A percentile compares a stretch with the other conserved stretches of the same genome.
Conservation (phyloP, 1,284 basidiomycete genomes). For the Cutaneotrichosporon dermatis region DNA sequence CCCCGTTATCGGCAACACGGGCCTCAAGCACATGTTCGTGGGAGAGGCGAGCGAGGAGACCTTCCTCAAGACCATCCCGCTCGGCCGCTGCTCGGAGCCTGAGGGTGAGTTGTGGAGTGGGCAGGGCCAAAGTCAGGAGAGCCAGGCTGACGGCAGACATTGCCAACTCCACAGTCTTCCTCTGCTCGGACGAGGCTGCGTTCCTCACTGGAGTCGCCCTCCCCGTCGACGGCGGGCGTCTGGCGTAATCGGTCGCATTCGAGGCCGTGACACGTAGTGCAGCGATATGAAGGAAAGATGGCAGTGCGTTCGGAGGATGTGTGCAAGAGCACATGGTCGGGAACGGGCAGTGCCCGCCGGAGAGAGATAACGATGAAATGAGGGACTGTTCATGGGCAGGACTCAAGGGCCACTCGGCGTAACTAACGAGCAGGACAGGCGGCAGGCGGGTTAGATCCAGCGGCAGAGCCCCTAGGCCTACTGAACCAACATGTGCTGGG, state of each 20-base stretch:
- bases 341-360: too few relatives aligned
- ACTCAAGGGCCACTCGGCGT: too few relatives aligned
- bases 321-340: too few relatives aligned
- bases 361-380: too few relatives aligned
- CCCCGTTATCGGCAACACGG: constrained; percentile 20
- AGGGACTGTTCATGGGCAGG: too few relatives aligned
- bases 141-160: constrained; percentile 12
- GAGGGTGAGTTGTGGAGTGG: background rate
- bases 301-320: too few relatives aligned
- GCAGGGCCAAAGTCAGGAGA: too few relatives aligned
- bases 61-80: constrained; percentile 17
- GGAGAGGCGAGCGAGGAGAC: constrained; percentile 18
- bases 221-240: constrained; percentile 21
- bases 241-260: constrained; percentile 5
- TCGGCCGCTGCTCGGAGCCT: constrained; percentile 19
- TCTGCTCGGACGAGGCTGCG: constrained; percentile 21
- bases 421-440: too few relatives aligned
- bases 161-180: constrained; percentile 21
- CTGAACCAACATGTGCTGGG: too few relatives aligned
- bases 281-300: too few relatives aligned
- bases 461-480: too few relatives aligned
- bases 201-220: constrained; percentile 26
- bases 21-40: constrained; percentile 18
- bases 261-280: background rate
- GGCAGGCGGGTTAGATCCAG: too few relatives aligned